Base-by-base conservation (phyloP, 2,329 filamentous ascomycete genomes). In the Rachicladosporium sp. region DNA sequence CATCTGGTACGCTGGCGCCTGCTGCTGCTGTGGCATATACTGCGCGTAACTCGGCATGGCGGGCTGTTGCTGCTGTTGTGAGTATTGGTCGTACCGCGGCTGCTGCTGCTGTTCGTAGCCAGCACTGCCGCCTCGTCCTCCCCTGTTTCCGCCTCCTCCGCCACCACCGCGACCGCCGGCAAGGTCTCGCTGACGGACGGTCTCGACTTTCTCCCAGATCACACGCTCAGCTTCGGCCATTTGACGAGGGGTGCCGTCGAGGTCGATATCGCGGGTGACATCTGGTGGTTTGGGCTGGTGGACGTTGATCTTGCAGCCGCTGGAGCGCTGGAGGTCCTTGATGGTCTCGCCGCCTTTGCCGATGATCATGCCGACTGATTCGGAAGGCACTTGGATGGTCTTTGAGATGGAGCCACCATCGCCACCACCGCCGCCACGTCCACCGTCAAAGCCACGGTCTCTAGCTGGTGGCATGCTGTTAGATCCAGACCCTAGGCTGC, bases 311-410 rank as follows among this genome's bases (percentile, higher is more conserved):
- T 93, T 93, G 72, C 88, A 94, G 34, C 84, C 82, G 4, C 85
- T 91, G 27, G 69, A 73, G 55, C 78, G 81, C 61, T 94, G 87
- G 80, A 94, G 93, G 50, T 93, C 85, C 48, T 88, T 86, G 57
- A 94, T 94, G 0, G 87, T 93, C 65, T 94, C 87, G 48, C 87
- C 87, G 41, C 85, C 73, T 68, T 93, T 93, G 48, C 88, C 87
- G 45, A 94, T 94, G 48, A 94, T 93, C 87, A 94, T 94, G 44
- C 87, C 87, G 40, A 94, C 87, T 4, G 87, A 82, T 58, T 94
- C 87, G 13, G 86, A 89, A 9, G 87, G 87, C 7, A 94, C 86
- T 50, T 77, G 79, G 46, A 94, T 85, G 31, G 77, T 79, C 54
- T 94, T 73, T 66, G 88, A 89, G 23, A 27, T 27, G 23, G 35